These are phyloP conservation scores for Dalbergia cochinchinensis DNA, from an alignment of 306 rosid genomes.

Conservation along the genomic window DNA sequence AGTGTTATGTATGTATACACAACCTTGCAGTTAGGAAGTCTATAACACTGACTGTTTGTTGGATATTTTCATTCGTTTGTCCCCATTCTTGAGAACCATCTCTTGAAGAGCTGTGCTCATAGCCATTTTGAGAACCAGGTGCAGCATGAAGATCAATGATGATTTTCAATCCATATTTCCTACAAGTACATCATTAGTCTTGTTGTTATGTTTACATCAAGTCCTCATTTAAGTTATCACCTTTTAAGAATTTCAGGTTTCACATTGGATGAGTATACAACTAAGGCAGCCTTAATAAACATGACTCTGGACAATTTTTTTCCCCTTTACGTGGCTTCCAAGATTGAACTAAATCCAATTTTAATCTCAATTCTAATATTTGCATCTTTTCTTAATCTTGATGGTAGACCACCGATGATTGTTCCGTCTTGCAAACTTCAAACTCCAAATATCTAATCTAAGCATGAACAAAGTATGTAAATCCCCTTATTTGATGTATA, in stretches of 20 bases:
- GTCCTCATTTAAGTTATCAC: not conserved
- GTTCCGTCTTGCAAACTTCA: no score
- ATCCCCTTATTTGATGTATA: no score
- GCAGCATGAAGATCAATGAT: slow-evolving; percentile 90
- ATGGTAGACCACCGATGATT: no score
- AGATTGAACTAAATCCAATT: not conserved
- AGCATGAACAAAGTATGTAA: no score
- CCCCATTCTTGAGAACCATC: slow-evolving; percentile 85
- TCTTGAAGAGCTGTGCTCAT: slow-evolving; percentile 70
- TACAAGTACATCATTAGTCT: slow-evolving; percentile 5
- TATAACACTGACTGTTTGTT: slow-evolving; percentile 69
- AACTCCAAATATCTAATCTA: no score
- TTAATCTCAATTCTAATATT: no score
- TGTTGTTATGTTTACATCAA: slow-evolving; percentile 3
- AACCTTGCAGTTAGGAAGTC: slow-evolving; percentile 80
- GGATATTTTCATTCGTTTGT: slow-evolving; percentile 61
- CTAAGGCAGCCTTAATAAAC: not conserved
- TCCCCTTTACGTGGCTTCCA: not conserved
- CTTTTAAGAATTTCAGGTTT: not conserved
- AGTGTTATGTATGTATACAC: not conserved
- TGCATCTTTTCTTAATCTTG: no score
- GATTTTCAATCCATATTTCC: slow-evolving; percentile 74
- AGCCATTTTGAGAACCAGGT: slow-evolving; percentile 79
- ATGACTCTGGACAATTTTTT: no score
- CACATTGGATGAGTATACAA: not conserved